Base-by-base conservation (phyloP, 768 basidiomycete genomes). In the Suillus sp. region DNA sequence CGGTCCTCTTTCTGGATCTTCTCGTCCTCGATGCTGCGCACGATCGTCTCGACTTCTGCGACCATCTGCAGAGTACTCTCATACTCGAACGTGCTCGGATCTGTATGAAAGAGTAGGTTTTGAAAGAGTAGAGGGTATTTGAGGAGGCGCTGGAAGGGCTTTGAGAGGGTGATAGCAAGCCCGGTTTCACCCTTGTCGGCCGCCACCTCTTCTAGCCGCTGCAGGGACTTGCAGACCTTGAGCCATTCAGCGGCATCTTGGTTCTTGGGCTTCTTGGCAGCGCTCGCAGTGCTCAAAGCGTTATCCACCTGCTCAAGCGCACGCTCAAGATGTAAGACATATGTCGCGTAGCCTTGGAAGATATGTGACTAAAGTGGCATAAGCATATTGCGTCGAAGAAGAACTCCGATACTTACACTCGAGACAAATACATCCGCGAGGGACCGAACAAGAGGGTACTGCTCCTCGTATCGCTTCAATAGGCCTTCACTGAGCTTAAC, bases 91-190 rank as follows among this genome's bases (percentile, higher is more conserved):
- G 96, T 95, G 66, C 93, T 95, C 2, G 97, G 95, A 69, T 99
- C 97, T 20, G 96, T 97, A 77, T 95, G 93, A 78, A 91, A 98
- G 61, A 99, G 86, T 18, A 98, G 84, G 74, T 97, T 98, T 78
- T 99, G 97, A 79, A 99, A 98, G 54, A 99, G 85, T 38, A 99
- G 84, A 4, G 97, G 97, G 75, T 99, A 97, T 75, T 99, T 99
- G 72, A 97, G 86, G 38, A 99, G 81, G 47, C 96, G 87, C 72
- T 99, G 96, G 79, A 99, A 97, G 2, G 97, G 96, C 74, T 99
- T 99, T 22, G 94, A 96, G 11, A 99, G 81, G 0, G 93, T 93
- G 73, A 99, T 99, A 40, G 94, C 91, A 61, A 99, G 82, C 3
- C 95, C 95, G 1, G 93, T 95, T 79, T 98, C 96, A 62, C 95